A percentile compares a stretch with the other conserved stretches of the same genome.
Conservation (phyloP, 371 early-diverging fungal genomes). For the Apophysomyces trapeziformis region DNA sequence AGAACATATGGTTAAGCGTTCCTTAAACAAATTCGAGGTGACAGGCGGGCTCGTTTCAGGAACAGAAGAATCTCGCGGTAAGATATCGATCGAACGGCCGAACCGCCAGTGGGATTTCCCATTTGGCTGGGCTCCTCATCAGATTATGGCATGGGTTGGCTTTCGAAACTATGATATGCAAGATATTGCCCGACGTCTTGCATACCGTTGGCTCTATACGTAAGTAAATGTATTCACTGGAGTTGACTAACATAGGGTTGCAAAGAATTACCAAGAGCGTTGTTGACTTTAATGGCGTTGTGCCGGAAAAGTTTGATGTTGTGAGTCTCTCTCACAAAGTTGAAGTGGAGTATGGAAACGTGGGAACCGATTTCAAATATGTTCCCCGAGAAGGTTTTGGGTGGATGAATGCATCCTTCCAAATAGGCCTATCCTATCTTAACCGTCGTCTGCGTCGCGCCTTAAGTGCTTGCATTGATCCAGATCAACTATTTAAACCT, state of each 20-base stretch:
- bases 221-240: slow-evolving; percentile 26
- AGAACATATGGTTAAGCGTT: slow-evolving; percentile 45
- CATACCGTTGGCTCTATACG: slow-evolving; percentile 93
- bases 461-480: slow-evolving; percentile 78
- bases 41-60: slow-evolving; percentile 83
- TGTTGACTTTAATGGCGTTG: slow-evolving; percentile 92
- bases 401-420: slow-evolving; percentile 95
- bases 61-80: slow-evolving; percentile 82
- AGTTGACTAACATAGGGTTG: not conserved
- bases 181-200: slow-evolving; percentile 74
- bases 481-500: slow-evolving; percentile 25
- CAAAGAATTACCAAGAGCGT: slow-evolving; percentile 77
- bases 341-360: slow-evolving; percentile 93
- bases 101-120: slow-evolving; percentile 96
- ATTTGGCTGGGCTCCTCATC: slow-evolving; percentile 98
- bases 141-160: slow-evolving; percentile 93
- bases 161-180: slow-evolving; percentile 79
- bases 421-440: slow-evolving; percentile 81
- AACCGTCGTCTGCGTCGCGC: slow-evolving; percentile 70
- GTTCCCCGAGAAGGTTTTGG: slow-evolving; percentile 95
- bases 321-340: slow-evolving; percentile 89
- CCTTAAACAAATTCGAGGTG: slow-evolving; percentile 76
- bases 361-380: slow-evolving; percentile 90
- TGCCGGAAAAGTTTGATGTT: slow-evolving; percentile 88
- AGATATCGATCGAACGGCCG: slow-evolving; percentile 77